phyloP scores from a whole-genome alignment of 2,329 filamentous ascomycete species.

The Diaporthe helianthi region DNA sequence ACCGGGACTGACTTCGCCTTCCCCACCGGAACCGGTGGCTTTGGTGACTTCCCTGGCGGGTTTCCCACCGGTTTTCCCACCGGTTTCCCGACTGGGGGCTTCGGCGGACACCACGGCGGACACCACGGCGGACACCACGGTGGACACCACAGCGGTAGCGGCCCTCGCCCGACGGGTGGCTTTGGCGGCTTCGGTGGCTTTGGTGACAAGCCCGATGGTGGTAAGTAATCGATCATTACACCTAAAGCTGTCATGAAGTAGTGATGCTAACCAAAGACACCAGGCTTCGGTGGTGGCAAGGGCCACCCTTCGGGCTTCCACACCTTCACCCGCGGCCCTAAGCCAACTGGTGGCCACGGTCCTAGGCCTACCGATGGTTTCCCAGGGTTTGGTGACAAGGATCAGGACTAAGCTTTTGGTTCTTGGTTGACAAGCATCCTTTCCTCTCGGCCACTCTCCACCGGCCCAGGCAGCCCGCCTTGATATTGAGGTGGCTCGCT shows the following conservation, averaged over 20 bases:
- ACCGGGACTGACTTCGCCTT: slow-evolving; percentile 20
- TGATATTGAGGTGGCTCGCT: slow-evolving; percentile 1
- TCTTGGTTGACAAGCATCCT: background rate
- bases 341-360: slow-evolving; percentile 10
- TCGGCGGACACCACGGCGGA: slow-evolving; percentile 11
- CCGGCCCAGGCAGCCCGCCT: background rate
- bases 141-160: slow-evolving; percentile 16
- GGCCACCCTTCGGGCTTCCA: slow-evolving; percentile 18
- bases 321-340: background rate
- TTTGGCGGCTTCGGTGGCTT: slow-evolving; percentile 28
- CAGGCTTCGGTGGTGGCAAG: slow-evolving; percentile 1
- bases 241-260: background rate
- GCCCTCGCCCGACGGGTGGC: slow-evolving; percentile 20
- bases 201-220: background rate
- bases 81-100: slow-evolving; percentile 19
- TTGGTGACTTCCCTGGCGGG: slow-evolving; percentile 5
- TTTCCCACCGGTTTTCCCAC: slow-evolving; percentile 21
- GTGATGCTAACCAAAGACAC: background rate
- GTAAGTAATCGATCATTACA: background rate
- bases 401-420: background rate
- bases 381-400: slow-evolving; percentile 3
- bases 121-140: slow-evolving; percentile 24
- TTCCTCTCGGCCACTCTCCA: background rate
- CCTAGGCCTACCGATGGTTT: slow-evolving; percentile 5
- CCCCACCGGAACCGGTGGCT: slow-evolving; percentile 18